Evolutionary conservation across 768 basidiomycete species (phyloP), one percentile per base, ranked within the genome.

Genomic region (Neoboletus magnificus): DNA sequence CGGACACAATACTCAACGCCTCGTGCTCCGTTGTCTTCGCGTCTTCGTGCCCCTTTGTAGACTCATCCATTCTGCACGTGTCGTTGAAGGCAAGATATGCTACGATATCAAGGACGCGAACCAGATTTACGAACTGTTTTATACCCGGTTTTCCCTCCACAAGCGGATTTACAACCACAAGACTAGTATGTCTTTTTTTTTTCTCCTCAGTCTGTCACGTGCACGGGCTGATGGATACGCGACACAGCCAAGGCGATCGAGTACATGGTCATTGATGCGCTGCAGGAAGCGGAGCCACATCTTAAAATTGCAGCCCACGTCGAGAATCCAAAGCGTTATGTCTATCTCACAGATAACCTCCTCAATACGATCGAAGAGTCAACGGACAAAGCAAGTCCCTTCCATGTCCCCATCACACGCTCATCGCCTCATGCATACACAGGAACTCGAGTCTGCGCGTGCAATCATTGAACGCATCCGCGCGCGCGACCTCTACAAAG

Each of bases 91-190:
- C 58, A 77, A 86, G 63, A 91, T 93, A 29, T 89, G 87, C 66
- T 93, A 89, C 62, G 77, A 88, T 54, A 87, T 87, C 72, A 93
- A 93, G 66, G 89, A 92, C 54, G 84, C 84, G 0, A 86, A 89
- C 62, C 81, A 83, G 46, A 77, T 93, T 2, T 87, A 86, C 58
- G 85, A 89, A 53, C 77, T 93, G 4, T 91, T 83, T 58, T 78
- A 82, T 32, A 83, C 84, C 2, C 79, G 91, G 4, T 92, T 90
- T 65, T 86, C 81, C 36, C 73, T 93, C n/a, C 89, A 91, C 71
- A 93, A 91, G 65, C 79, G 79, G 8, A 79, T 91, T n/a, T 93
- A 93, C 60, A 85, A 82, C 56, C 91, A 93, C 68, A 91, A 91
- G 66, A 82, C 87, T 1, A 84, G 48, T 39, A 1, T 12, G 48